A percentile compares a stretch with the other conserved stretches of the same genome.
phyloP scores from a whole-genome alignment of 768 basidiomycete species.

The Amanita rubescens region DNA sequence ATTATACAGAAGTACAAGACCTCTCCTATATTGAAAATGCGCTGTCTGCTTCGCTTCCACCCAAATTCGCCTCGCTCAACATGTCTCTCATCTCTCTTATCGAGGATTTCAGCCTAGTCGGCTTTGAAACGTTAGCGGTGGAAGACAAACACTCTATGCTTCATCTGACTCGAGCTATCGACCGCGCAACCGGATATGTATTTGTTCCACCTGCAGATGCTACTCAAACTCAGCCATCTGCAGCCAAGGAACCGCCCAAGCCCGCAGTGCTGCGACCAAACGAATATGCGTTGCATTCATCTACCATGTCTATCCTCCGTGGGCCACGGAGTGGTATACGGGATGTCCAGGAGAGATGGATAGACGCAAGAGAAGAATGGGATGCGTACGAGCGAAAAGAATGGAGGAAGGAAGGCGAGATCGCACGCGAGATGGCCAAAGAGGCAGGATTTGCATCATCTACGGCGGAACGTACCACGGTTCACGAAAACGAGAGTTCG shows the following conservation, averaged over 20 bases:
- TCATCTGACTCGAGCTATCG: slow-evolving; percentile 73
- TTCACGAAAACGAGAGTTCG: too few relatives aligned
- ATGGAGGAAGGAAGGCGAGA: slow-evolving; percentile 73
- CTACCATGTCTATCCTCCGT: slow-evolving; percentile 47
- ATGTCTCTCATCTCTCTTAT: slow-evolving; percentile 88
- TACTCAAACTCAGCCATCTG: slow-evolving; percentile 21
- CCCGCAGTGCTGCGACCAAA: slow-evolving; percentile 45
- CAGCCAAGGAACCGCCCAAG: slow-evolving; percentile 25
- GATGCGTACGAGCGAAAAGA: slow-evolving; percentile 73
- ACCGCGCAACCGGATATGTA: slow-evolving; percentile 88
- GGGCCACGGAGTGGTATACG: slow-evolving; percentile 47
- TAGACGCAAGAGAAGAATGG: slow-evolving; percentile 77
- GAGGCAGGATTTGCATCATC: not conserved
- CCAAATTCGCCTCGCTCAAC: slow-evolving; percentile 73
- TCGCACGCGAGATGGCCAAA: slow-evolving; percentile 28
- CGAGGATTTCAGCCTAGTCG: slow-evolving; percentile 88
- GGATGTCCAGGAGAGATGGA: slow-evolving; percentile 91
- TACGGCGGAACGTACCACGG: not conserved
- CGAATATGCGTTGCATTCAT: slow-evolving; percentile 57
- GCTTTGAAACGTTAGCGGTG: slow-evolving; percentile 94
- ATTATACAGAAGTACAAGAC: slow-evolving; percentile 97
- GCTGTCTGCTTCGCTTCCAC: slow-evolving; percentile 50
- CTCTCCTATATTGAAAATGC: slow-evolving; percentile 79
- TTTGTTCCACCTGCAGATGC: slow-evolving; percentile 54
- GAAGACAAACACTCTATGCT: slow-evolving; percentile 98